These are phyloP conservation scores for Raffaelea arxii DNA, from an alignment of 2,329 filamentous ascomycete genomes.

Conservation along the genomic window DNA sequence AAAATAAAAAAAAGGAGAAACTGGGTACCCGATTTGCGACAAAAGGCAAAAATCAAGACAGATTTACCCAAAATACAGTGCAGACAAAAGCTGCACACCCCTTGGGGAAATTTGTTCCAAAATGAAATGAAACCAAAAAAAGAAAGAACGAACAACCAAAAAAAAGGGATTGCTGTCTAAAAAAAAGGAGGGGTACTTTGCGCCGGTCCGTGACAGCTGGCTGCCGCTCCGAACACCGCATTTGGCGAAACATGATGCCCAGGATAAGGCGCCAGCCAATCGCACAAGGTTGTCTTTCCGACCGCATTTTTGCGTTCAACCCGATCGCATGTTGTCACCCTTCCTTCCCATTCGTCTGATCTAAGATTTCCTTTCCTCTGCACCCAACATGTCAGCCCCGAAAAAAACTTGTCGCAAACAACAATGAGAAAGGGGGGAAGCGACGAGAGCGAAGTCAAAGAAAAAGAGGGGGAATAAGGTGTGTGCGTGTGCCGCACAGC, in stretches of 20 bases:
- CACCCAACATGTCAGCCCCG: too few relatives aligned
- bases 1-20: not conserved
- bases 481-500: not conserved
- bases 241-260: conserved; percentile 2
- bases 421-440: not conserved
- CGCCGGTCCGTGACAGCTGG: conserved; percentile 12
- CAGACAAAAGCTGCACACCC: too few relatives aligned
- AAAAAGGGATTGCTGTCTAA: not conserved
- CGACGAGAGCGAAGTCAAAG: not conserved
- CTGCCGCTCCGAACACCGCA: conserved; percentile 3
- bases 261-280: conserved; percentile 1
- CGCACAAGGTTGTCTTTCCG: not conserved
- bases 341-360: too few relatives aligned
- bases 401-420: too few relatives aligned
- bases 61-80: not conserved
- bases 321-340: too few relatives aligned
- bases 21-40: not conserved
- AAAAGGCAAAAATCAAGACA: not conserved
- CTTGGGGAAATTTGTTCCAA: too few relatives aligned
- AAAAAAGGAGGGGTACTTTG: conserved; percentile 1
- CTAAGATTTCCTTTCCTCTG: too few relatives aligned
- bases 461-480: not conserved
- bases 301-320: conserved; percentile 7
- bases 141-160: not conserved
- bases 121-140: too few relatives aligned